Percentiles rank a stretch among this genome's conserved stretches.
Conservation (phyloP, 345 rosid species). For the Heritiera fomes region DNA sequence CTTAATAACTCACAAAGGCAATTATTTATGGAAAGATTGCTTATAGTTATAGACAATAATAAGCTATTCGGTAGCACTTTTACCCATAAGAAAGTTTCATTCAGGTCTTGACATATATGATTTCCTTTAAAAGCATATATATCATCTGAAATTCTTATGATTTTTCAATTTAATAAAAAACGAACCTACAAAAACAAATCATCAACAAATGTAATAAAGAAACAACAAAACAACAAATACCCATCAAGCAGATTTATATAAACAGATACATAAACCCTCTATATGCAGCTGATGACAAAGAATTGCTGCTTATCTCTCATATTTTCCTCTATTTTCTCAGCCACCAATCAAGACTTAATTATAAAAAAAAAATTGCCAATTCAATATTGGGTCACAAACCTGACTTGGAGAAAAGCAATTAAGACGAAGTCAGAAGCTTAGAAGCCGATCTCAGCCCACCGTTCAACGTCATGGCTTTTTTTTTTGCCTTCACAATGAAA, state of each 20-base stretch:
- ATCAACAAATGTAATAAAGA: background rate
- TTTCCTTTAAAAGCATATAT: background rate
- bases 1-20: background rate
- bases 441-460: conserved; percentile 67
- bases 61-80: background rate
- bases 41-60: background rate
- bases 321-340: conserved; percentile 3
- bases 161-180: background rate
- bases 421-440: conserved; percentile 55
- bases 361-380: background rate
- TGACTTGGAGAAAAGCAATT: conserved; percentile 53
- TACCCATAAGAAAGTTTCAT: background rate
- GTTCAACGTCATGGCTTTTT: conserved; percentile 57
- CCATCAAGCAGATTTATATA: background rate
- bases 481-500: background rate
- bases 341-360: conserved; percentile 11
- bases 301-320: background rate
- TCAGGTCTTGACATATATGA: background rate
- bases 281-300: background rate
- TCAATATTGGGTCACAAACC: conserved; percentile 37
- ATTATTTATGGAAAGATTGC: background rate
- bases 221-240: background rate
- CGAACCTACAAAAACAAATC: background rate
- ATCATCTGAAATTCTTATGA: background rate
- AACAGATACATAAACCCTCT: background rate